Evolutionary conservation across 1,139 yeast species (phyloP), one percentile per base, ranked within the genome.

Genomic region (Saccharomyces hybrid): DNA sequence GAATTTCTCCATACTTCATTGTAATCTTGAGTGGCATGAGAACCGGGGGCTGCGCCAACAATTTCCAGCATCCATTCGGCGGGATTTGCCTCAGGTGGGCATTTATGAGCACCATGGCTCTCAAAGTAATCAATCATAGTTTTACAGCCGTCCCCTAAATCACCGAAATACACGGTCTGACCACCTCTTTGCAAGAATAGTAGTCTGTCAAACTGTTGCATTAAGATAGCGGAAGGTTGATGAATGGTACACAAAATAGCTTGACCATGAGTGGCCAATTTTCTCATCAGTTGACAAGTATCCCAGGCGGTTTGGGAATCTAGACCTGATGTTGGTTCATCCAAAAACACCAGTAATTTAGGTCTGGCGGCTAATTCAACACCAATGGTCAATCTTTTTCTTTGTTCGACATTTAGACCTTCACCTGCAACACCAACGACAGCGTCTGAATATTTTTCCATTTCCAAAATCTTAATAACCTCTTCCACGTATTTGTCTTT

Each of bases 301-400:
- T 93, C 82, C 95, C 95, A 87, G 7, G 96, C 95, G 55, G 96
- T 86, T 72, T 88, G 96, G 27, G 96, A 88, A 69, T 89, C 96
- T 61, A 89, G 77, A 67, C 97, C 97, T 6, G 96, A 88, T 26
- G 97, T 89, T 9, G 97, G 97, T 70, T 89, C 97, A 73, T 89
- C 97, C 65, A 89, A 78, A 72, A 89, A 89, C 55, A 89, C 75
- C 58, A 89, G 74, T 56, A 89, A 75, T 60, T 85, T 84, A 4
- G 97, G 96, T 69, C 86, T 88, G 29, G 96, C 96, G 47, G 89
- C 95, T 56, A 89, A 75, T 67, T 89, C 96, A 56, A 89, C 95
- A 61, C 95, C 91, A 67, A 86, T 84, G 19, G 95, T 86, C 62
- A 88, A 76, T 69, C 95, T 81, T 76, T 88, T 88, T 65, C 96